Base-by-base conservation (phyloP, 2,329 filamentous ascomycete species). In the Exophiala viscosa region DNA sequence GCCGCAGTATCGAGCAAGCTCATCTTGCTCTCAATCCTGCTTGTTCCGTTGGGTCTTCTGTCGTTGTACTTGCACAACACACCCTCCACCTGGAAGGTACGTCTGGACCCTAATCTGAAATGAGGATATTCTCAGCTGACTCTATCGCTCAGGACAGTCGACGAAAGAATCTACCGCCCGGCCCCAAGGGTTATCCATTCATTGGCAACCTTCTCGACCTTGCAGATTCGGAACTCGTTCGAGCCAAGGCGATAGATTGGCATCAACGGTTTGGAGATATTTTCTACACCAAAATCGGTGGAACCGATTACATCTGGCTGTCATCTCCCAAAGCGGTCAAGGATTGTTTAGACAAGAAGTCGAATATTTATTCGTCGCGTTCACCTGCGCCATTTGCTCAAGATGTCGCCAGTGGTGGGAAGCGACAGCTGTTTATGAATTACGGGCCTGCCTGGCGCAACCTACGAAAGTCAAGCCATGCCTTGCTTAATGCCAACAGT, bases 281-380 rank as follows among this genome's bases (percentile, higher is more conserved):
- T 1, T 58, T 69, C 9, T 59, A 57, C 9, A 53, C 62, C 1
- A 60, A 66, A 33, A 64, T 67, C 18, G 66, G 66, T 6, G 59
- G 59, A 3, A 59, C 60, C 2, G 66, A 57, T 9, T 53, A 67
- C 2, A 64, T 70, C 13, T 41, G 66, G 67, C 70, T 81, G 52
- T 74, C 75, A 53, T 74, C 76, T 35, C 73, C 75, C 0, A 73
- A 73, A 68, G 67, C 70, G 1, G 70, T 80, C 28, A 78, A 76
- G 45, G 78, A 81, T 6, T 60, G 82, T 3, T 55, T 82, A 3
- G 79, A 81, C 50, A 76, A 76, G 54, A 66, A 67, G 32, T 64
- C 67, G 1, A 58, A 45, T 17, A 64, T 68, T 14, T 74, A 73
- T 52, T 70, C 69, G n/a, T 68, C 69, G 2, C 60, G 71, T 1